phyloP scores from a whole-genome alignment of 1,139 yeast genomes.

The Sugiyamaella novakii region DNA sequence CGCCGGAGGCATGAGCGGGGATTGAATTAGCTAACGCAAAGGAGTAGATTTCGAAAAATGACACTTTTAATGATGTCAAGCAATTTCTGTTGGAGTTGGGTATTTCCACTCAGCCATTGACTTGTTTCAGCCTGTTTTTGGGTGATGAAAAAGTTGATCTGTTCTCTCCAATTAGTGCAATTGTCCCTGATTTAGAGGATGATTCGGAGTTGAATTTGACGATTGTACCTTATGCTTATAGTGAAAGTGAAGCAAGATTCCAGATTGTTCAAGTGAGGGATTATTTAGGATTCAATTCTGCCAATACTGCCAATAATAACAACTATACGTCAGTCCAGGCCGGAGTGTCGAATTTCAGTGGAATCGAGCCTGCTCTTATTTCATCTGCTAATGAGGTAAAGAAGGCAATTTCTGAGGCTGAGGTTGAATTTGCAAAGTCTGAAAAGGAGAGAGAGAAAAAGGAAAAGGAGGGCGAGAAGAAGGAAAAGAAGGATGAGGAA shows the following conservation, averaged over 20 bases:
- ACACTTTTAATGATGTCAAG: conserved; percentile 59
- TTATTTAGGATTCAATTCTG: conserved; percentile 47
- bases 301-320: conserved; percentile 17
- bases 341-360: conserved; percentile 47
- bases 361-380: conserved; percentile 27
- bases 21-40: neutral
- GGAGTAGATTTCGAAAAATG: conserved; percentile 36
- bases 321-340: conserved; percentile 35
- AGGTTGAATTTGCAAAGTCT: conserved; percentile 27
- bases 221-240: conserved; percentile 50
- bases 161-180: conserved; percentile 36
- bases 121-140: conserved; percentile 58
- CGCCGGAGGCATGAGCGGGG: no score
- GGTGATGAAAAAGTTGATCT: conserved; percentile 43
- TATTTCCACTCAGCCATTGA: conserved; percentile 56
- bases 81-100: conserved; percentile 60
- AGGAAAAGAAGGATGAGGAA: conserved; percentile 22
- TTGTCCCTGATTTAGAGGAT: conserved; percentile 28
- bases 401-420: conserved; percentile 28
- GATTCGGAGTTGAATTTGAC: conserved; percentile 38
- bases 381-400: conserved; percentile 28
- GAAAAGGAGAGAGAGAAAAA: conserved; percentile 19
- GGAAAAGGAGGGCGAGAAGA: conserved; percentile 17
- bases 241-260: conserved; percentile 48
- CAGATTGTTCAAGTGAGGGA: conserved; percentile 54